Conservation (phyloP, 179 eudicot genomes). For the Beta lomatogona region DNA sequence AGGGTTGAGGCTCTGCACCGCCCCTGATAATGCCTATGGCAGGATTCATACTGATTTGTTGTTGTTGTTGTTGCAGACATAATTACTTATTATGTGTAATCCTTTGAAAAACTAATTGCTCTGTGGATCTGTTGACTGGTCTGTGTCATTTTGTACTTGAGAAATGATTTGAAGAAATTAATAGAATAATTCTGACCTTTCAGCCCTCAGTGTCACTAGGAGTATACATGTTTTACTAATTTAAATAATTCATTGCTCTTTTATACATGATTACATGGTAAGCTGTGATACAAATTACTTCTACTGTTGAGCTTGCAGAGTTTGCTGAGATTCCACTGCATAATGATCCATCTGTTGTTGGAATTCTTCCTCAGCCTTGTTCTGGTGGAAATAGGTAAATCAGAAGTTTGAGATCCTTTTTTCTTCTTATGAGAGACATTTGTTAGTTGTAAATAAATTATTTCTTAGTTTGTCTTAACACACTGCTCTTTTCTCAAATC, state of each 20-base stretch:
- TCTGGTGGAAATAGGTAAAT: slow-evolving; percentile 75
- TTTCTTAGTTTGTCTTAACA: not conserved
- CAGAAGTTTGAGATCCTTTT: slow-evolving; percentile 26
- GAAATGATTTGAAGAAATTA: not conserved
- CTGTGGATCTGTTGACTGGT: not conserved
- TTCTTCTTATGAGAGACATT: slow-evolving; percentile 18
- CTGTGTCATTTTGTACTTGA: not conserved
- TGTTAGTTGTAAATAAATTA: not conserved
- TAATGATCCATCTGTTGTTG: slow-evolving; percentile 69
- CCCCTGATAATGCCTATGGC: not conserved
- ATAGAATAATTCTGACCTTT: not conserved
- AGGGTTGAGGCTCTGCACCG: not conserved
- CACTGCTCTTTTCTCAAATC: not conserved
- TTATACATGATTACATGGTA: not conserved
- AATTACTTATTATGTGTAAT: too few species aligned
- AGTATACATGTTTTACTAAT: not conserved
- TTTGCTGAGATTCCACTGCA: slow-evolving; percentile 65
- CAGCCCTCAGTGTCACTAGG: slow-evolving; percentile 1
- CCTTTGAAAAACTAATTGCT: too few species aligned
- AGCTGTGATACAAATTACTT: slow-evolving; percentile 22
- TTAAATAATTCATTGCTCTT: not conserved
- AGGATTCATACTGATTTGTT: not conserved
- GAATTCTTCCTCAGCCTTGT: slow-evolving; percentile 90
- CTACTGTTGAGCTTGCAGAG: slow-evolving; percentile 53
- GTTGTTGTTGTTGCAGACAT: not conserved